These are phyloP conservation scores for Blastocystis sp. DNA, from an alignment of 352 stramenopile species.

Conservation along the genomic window DNA sequence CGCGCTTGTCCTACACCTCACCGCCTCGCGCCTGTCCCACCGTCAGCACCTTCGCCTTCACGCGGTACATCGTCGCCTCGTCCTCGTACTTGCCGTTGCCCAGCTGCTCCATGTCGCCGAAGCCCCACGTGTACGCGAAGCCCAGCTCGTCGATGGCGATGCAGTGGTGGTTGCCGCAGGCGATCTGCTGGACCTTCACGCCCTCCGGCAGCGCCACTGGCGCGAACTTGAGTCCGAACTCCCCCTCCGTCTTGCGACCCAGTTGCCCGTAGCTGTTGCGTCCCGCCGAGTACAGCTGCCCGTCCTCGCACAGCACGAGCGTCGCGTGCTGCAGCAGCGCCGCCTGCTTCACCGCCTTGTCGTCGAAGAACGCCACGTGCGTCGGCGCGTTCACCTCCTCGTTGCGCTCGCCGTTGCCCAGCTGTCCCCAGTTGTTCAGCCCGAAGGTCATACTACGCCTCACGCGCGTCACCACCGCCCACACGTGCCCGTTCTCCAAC, in stretches of 20 bases:
- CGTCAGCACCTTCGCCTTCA: constrained; percentile 24
- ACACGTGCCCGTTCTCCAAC: constrained; percentile 62
- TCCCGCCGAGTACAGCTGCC: constrained; percentile 28
- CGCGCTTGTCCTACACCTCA: not conserved
- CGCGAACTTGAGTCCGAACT: constrained; percentile 8
- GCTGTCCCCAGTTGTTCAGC: constrained; percentile 60
- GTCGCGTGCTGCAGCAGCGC: constrained; percentile 46
- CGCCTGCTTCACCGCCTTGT: constrained; percentile 3
- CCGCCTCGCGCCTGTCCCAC: not conserved
- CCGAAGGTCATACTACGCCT: constrained; percentile 37
- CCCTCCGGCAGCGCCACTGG: not conserved
- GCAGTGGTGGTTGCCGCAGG: constrained; percentile 31
- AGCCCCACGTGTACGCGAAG: constrained; percentile 35
- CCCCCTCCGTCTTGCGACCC: not conserved
- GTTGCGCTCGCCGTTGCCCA: constrained; percentile 29
- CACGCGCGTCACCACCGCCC: not conserved
- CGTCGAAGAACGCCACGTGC: constrained; percentile 44
- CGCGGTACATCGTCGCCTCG: constrained; percentile 15
- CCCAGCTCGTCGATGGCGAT: constrained; percentile 30
- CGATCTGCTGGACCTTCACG: constrained; percentile 53
- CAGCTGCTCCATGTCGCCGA: constrained; percentile 64
- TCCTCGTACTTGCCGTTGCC: constrained; percentile 65
- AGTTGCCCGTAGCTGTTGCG: constrained; percentile 58
- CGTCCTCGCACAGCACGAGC: constrained; percentile 5
- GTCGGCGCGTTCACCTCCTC: not conserved